phyloP scores from a whole-genome alignment of 305 asterid species.

The Fraxinus albicans region DNA sequence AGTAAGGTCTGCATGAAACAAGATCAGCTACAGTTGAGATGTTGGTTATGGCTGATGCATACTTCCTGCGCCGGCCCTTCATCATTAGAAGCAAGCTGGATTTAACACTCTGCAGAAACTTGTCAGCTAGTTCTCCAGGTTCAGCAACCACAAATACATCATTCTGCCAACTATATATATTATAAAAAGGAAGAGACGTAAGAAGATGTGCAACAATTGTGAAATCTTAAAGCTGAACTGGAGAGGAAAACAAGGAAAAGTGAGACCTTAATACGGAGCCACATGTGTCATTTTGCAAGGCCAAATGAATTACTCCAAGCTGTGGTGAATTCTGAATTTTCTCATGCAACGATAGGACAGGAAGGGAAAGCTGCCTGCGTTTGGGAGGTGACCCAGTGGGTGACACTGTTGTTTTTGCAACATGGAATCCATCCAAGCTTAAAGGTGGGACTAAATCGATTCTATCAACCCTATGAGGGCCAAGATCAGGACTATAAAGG shows the following conservation, averaged over 20 bases:
- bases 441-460: conserved; percentile 92
- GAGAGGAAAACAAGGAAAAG: neutral
- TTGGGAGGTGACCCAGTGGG: conserved; percentile 89
- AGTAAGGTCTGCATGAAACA: conserved; percentile 82
- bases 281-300: conserved; percentile 85
- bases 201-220: conserved; percentile 14
- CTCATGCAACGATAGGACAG: conserved; percentile 68
- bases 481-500: conserved; percentile 81
- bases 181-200: conserved; percentile 20
- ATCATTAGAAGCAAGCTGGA: conserved; percentile 74
- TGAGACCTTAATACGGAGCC: conserved; percentile 88
- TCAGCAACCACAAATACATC: conserved; percentile 99
- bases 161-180: conserved; percentile 81
- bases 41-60: conserved; percentile 59
- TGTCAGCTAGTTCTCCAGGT: conserved; percentile 96
- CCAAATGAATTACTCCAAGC: conserved; percentile 89
- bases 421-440: conserved; percentile 84
- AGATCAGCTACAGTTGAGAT: conserved; percentile 85
- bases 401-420: conserved; percentile 60
- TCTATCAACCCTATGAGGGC: conserved; percentile 68
- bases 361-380: conserved; percentile 67
- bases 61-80: conserved; percentile 77
- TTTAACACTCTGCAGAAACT: conserved; percentile 87
- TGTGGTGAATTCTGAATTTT: conserved; percentile 87
- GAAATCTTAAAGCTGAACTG: neutral